Evolutionary conservation across 352 stramenopile genomes (phyloP).

Genomic region (Pythium dissotocum): DNA sequence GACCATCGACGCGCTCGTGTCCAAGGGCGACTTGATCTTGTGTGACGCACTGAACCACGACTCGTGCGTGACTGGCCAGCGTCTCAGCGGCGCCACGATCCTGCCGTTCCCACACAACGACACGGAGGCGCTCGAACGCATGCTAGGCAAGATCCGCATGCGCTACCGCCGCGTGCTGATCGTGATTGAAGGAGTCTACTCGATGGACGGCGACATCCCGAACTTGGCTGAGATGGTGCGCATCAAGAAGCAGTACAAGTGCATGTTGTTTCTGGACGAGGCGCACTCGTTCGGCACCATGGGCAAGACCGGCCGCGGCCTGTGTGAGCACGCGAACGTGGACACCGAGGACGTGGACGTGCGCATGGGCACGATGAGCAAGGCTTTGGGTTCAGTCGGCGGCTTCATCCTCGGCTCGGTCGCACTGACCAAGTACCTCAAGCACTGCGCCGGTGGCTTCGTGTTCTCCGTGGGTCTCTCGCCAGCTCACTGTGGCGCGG

Average conservation of each 20-base stretch:
- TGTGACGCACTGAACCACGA: conserved; percentile 82
- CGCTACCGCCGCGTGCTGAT: conserved; percentile 76
- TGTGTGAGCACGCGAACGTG: conserved; percentile 36
- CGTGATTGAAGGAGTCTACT: conserved; percentile 44
- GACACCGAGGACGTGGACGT: conserved; percentile 36
- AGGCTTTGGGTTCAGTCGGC: conserved; percentile 37
- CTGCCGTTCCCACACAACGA: conserved; percentile 82
- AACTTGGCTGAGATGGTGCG: conserved; percentile 33
- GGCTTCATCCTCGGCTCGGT: conserved; percentile 40
- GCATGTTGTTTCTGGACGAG: conserved; percentile 40
- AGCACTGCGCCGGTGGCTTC: conserved; percentile 43
- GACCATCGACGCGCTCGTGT: conserved; percentile 71
- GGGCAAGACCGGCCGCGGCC: conserved; percentile 39
- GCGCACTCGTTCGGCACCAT: conserved; percentile 44
- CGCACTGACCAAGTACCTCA: conserved; percentile 37
- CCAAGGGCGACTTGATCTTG: conserved; percentile 74
- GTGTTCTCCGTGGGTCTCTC: conserved; percentile 55
- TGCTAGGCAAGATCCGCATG: conserved; percentile 64
- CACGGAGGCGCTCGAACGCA: conserved; percentile 66
- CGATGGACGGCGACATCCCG: conserved; percentile 42
- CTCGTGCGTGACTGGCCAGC: conserved; percentile 75
- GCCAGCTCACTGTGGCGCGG: conserved; percentile 63
- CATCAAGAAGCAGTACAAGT: conserved; percentile 43
- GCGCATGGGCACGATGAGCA: conserved; percentile 50
- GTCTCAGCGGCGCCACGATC: conserved; percentile 75